Conservation (phyloP, 2,329 filamentous ascomycete species). For the Fusarium fujikuroi region DNA sequence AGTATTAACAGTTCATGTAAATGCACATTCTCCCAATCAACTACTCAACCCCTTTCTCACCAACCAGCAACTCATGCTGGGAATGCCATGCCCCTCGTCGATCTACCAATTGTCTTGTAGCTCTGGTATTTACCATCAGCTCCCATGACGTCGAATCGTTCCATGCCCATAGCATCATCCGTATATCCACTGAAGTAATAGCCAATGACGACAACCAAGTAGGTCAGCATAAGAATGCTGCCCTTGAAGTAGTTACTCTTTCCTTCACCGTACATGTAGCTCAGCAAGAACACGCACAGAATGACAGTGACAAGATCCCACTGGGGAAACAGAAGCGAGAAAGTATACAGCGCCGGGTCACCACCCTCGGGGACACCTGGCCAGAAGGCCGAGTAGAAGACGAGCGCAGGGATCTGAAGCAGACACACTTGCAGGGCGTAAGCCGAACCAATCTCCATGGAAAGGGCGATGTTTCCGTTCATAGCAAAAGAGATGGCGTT, state of each 20-base stretch:
- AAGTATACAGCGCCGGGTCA: conserved; percentile 69
- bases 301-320: conserved; percentile 99
- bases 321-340: conserved; percentile 93
- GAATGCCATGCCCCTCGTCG: conserved; percentile 49
- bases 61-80: conserved; percentile 24
- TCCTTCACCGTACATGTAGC: conserved; percentile 97
- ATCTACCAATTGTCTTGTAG: conserved; percentile 65
- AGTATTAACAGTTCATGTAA: conserved; percentile 21
- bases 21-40: conserved; percentile 7
- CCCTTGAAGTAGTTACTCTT: conserved; percentile 99
- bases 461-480: conserved; percentile 98
- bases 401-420: conserved; percentile 90
- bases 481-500: conserved; percentile 99
- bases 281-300: conserved; percentile 93
- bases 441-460: conserved; percentile 98
- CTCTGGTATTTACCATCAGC: conserved; percentile 60
- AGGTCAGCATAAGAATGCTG: conserved; percentile 91
- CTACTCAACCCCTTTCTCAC: background rate
- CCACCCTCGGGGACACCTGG: conserved; percentile 55
- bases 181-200: conserved; percentile 83
- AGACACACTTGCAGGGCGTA: conserved; percentile 97
- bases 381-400: conserved; percentile 87
- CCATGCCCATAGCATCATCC: conserved; percentile 55
- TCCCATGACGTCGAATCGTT: conserved; percentile 66
- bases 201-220: conserved; percentile 89